Base-by-base conservation (phyloP, 2,329 filamentous ascomycete genomes). In the Lasiodiplodia citricola region DNA sequence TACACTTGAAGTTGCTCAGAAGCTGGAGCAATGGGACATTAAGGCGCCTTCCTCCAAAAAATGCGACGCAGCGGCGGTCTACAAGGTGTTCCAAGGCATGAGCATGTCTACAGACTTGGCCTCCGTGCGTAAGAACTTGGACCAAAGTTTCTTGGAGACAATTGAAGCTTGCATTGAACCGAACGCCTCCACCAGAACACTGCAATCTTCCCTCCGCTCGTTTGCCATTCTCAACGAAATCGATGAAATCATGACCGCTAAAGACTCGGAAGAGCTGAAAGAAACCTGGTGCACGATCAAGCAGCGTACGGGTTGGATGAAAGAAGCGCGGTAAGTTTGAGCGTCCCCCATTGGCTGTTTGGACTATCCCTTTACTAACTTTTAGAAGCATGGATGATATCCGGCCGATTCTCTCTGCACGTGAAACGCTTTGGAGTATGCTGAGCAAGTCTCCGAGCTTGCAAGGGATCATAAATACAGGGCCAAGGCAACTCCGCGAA, bases 1-100 rank as follows among this genome's bases (percentile, higher is more conserved):
- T 70, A 93, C 93, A 66, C 91, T 97, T 71, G 87, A 89, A 66
- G 93, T 92, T 6, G 94, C 94, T 23, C 88, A 92, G 70, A 91
- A 91, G 72, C 84, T 98, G 18, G 94, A 96, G 73, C 91, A 95
- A 74, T 99, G 96, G 96, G 94, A 97, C 76, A 85, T 98, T 23
- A 92, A 92, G 16, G 89, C 90, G 0, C 92, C 94, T 0, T 83
- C 85, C 8, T 81, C 85, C 2, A 87, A 86, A 60, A 83, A 35
- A 6, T 68, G 50, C 10, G 88, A 91, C 67, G 85, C 90, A 1
- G 89, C 91, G 3, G 90, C 88, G 0, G 83, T 95, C 0, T 97
- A 96, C 80, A 91, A 90, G 74, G 89, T 90, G 0, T 94, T 96
- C 69, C 93, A 97, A 77, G 88, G 89, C 25, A 85, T 97, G 70